Percentiles rank a stretch among this genome's conserved stretches.
Evolutionary conservation across 768 basidiomycete genomes (phyloP).

Genomic region (Polyporus arcularius): DNA sequence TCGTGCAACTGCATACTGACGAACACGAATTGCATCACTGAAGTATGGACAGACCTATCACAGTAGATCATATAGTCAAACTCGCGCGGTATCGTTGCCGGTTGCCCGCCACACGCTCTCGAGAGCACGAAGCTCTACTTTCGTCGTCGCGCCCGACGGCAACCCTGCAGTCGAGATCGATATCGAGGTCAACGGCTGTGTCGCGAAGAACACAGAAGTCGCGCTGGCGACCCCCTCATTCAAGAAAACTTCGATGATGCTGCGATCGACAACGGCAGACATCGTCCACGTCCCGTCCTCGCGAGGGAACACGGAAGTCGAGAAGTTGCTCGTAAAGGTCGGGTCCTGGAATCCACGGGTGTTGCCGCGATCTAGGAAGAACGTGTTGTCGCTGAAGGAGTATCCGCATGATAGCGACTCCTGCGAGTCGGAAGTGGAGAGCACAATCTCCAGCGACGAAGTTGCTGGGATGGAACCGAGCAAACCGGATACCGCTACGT

Average conservation of each 20-base stretch:
- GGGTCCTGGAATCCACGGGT: constrained; percentile 8
- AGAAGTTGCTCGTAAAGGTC: constrained; percentile 13
- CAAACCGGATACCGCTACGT: constrained; percentile 7
- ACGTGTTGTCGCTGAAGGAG: constrained; percentile 8
- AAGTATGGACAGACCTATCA: too few relatives aligned
- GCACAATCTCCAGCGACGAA: constrained; percentile 13
- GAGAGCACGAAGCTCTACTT: constrained; percentile 8
- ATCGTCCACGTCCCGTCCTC: constrained; percentile 15
- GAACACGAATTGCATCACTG: too few relatives aligned
- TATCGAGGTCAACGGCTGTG: constrained; percentile 13
- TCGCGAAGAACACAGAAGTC: constrained; percentile 12
- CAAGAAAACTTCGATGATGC: constrained; percentile 14
- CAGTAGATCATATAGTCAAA: too few relatives aligned
- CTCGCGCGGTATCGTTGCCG: too few relatives aligned
- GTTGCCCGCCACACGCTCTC: constrained; percentile 5
- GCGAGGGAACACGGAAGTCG: constrained; percentile 1
- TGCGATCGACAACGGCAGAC: constrained; percentile 11
- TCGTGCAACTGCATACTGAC: too few relatives aligned
- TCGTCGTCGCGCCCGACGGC: constrained; percentile 2
- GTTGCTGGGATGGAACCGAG: not conserved
- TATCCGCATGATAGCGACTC: constrained; percentile 13
- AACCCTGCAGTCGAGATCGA: not conserved
- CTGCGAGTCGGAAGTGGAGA: constrained; percentile 5
- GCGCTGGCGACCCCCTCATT: constrained; percentile 11
- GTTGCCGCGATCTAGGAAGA: constrained; percentile 12